Base-by-base conservation (phyloP, 2,329 filamentous ascomycete genomes). In the Penicillium sp. region DNA sequence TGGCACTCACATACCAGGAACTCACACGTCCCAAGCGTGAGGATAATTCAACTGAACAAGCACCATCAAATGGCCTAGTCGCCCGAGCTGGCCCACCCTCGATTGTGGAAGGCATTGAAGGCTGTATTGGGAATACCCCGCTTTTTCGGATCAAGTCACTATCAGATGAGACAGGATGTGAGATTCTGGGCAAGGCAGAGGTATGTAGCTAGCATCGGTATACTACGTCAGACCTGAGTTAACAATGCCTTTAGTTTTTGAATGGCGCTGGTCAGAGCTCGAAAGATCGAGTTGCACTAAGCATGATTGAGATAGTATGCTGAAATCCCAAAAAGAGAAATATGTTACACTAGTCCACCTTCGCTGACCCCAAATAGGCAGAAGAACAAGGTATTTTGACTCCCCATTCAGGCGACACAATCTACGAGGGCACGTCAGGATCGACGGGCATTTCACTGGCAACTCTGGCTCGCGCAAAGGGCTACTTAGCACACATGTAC, bases 341-440 rank as follows among this genome's bases (percentile, higher is more conserved):
- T 6, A 3, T 11, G 16, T 10, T 43, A 1, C 8, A 48, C 18
- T 29, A 40, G 26, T 4, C 14, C 26, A 41, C 18, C 13, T 50
- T 43, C 48, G 58, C 61, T 62, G 16, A 47, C n/a, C 2, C 36
- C 11, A 43, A 30, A 27, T 76, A 86, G 71, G 94, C 92, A 40
- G 94, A 99, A 78, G 81, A 84, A 57, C 76, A 82, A 45, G 91
- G 91, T 2, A 78, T 92, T 16, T 76, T 99, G 42, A 82, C 81
- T 0, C 93, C 94, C 0, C 80, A 88, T 62, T 86, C 88, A 19
- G 93, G 93, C 57, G 94, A 99, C 72, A 95, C 90, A 40, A 91
- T 99, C 67, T 99, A 97, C 74, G 94, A 99, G 77, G 94, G 94
- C 61, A 99, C 94, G 1, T 92, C 96, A 14, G 94, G 94, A 56